phyloP scores from a whole-genome alignment of 1,139 yeast genomes.

The Kodamaea suecica region DNA sequence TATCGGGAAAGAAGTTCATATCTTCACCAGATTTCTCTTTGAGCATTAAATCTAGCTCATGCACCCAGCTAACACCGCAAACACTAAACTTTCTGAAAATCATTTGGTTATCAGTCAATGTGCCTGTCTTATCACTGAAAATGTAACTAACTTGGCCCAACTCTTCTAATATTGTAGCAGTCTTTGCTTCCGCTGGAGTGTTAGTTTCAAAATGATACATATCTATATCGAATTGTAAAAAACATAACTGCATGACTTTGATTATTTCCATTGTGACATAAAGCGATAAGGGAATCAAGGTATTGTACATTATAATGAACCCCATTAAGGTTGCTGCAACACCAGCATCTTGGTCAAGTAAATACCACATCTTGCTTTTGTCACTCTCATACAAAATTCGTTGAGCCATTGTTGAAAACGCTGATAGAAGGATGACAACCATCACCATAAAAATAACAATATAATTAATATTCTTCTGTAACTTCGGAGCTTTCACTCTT shows the following conservation, averaged over 20 bases:
- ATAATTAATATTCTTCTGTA: conserved; percentile 76
- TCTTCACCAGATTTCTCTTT: conserved; percentile 11
- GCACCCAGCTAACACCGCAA: conserved; percentile 88
- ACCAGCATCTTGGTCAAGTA: conserved; percentile 73
- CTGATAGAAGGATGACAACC: conserved; percentile 69
- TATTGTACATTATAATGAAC: conserved; percentile 93
- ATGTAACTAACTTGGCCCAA: conserved; percentile 94
- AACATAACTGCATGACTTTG: conserved; percentile 76
- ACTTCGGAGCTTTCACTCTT: conserved; percentile 87
- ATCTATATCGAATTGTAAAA: conserved; percentile 87
- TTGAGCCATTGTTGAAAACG: conserved; percentile 82
- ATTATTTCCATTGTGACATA: conserved; percentile 97
- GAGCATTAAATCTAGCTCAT: conserved; percentile 58
- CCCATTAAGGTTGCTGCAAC: conserved; percentile 91
- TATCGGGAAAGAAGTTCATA: neutral
- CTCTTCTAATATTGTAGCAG: conserved; percentile 94
- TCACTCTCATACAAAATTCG: conserved; percentile 47
- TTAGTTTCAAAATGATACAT: conserved; percentile 84
- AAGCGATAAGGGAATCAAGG: conserved; percentile 89
- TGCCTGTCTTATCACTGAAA: conserved; percentile 96
- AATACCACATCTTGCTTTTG: conserved; percentile 66
- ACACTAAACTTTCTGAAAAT: conserved; percentile 78
- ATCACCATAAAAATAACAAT: conserved; percentile 86
- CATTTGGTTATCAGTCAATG: conserved; percentile 90
- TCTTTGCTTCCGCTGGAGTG: conserved; percentile 92